Evolutionary conservation across 2,329 filamentous ascomycete species (phyloP).

Genomic region (Alternaria brassicae): DNA sequence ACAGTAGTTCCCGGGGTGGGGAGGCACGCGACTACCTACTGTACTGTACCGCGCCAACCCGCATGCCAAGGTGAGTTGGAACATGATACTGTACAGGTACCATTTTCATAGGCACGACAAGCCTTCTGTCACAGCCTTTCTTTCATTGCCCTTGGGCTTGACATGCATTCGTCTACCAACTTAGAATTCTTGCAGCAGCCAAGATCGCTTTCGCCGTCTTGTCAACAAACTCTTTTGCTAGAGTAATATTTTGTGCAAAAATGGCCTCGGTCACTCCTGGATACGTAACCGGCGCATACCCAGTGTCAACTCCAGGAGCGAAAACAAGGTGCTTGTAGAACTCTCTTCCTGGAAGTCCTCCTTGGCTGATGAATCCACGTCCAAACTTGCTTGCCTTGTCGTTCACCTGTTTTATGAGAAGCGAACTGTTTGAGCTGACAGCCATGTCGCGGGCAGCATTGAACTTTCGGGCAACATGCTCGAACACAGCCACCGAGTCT

Average conservation of each 20-base stretch:
- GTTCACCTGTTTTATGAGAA: conserved; percentile 46
- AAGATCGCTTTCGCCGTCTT: conserved; percentile 40
- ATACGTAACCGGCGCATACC: conserved; percentile 46
- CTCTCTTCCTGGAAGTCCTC: conserved; percentile 52
- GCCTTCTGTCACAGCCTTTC: neutral
- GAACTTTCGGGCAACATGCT: conserved; percentile 34
- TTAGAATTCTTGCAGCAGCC: conserved; percentile 36
- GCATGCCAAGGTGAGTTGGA: neutral
- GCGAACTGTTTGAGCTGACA: conserved; percentile 29
- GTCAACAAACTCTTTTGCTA: conserved; percentile 37
- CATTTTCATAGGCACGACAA: no score
- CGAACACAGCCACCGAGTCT: conserved; percentile 46
- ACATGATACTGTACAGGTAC: no score
- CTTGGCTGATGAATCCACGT: conserved; percentile 54
- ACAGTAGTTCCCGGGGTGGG: neutral
- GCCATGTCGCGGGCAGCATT: conserved; percentile 36
- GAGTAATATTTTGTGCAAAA: conserved; percentile 28
- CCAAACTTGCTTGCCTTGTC: conserved; percentile 54
- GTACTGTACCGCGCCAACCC: neutral
- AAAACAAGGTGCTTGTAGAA: conserved; percentile 57
- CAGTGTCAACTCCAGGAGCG: conserved; percentile 54
- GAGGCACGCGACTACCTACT: neutral
- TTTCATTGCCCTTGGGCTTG: neutral
- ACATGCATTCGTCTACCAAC: neutral
- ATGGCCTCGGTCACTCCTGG: conserved; percentile 46